Conservation (phyloP, 2,329 filamentous ascomycete genomes). For the Fusarium albosuccineum region DNA sequence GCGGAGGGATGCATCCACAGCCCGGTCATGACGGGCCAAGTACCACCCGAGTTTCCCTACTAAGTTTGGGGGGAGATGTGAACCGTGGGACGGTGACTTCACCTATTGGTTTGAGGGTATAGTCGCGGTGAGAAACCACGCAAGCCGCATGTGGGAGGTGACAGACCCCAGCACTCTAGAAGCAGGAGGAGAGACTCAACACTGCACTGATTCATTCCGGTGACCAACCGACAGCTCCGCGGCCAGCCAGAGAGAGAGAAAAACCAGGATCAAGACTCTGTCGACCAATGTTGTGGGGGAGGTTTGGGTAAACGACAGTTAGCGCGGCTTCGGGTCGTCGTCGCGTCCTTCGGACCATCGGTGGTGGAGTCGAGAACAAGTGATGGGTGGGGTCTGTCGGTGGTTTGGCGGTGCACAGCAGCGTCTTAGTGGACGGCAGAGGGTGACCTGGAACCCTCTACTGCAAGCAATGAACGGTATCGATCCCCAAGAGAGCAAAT, state of each 20-base stretch:
- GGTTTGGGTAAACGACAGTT: slow-evolving; percentile 27
- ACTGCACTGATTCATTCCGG: slow-evolving; percentile 31
- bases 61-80: slow-evolving; percentile 9
- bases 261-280: slow-evolving; percentile 23
- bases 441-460: slow-evolving; percentile 19
- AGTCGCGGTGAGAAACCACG: slow-evolving; percentile 16
- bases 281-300: slow-evolving; percentile 36
- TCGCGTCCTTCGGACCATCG: slow-evolving; percentile 46
- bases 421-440: slow-evolving; percentile 26
- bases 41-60: slow-evolving; percentile 4
- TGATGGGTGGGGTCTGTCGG: slow-evolving; percentile 33
- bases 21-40: slow-evolving; percentile 1
- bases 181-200: slow-evolving; percentile 1
- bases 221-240: slow-evolving; percentile 33
- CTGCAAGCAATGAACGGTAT: slow-evolving; percentile 32
- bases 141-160: slow-evolving; percentile 21
- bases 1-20: slow-evolving; percentile 34
- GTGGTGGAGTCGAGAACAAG: slow-evolving; percentile 40
- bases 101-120: slow-evolving; percentile 28
- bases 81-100: slow-evolving; percentile 12
- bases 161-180: slow-evolving; percentile 15
- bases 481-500: slow-evolving; percentile 36
- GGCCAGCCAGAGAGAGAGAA: slow-evolving; percentile 9
- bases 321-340: slow-evolving; percentile 47
- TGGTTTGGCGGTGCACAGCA: slow-evolving; percentile 29